A percentile compares a stretch with the other conserved stretches of the same genome.
Evolutionary conservation across 2,329 filamentous ascomycete genomes (phyloP).

Genomic region (Gnomoniopsis sp.): DNA sequence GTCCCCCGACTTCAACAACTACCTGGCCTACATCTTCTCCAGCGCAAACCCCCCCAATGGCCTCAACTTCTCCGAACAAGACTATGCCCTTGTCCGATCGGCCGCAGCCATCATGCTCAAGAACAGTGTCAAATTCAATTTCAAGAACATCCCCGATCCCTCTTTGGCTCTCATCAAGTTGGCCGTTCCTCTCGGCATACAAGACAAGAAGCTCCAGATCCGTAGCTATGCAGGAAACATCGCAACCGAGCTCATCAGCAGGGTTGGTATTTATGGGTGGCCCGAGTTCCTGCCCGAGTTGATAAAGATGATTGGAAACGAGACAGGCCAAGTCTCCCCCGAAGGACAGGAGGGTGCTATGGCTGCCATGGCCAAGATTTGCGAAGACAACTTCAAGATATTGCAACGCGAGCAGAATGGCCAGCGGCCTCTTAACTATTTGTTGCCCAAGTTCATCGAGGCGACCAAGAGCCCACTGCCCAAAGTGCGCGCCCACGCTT

Average conservation of each 20-base stretch:
- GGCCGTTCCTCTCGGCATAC: slow-evolving; percentile 72
- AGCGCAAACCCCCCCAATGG: slow-evolving; percentile 60
- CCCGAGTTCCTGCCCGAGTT: slow-evolving; percentile 85
- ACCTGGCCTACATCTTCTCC: slow-evolving; percentile 87
- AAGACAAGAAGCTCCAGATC: slow-evolving; percentile 78
- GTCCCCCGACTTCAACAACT: slow-evolving; percentile 95
- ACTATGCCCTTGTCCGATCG: slow-evolving; percentile 76
- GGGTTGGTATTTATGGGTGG: slow-evolving; percentile 85
- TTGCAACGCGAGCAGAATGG: slow-evolving; percentile 86
- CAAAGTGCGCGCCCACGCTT: slow-evolving; percentile 74
- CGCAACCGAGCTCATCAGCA: slow-evolving; percentile 84
- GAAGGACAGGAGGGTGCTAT: slow-evolving; percentile 90
- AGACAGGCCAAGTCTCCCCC: slow-evolving; percentile 61
- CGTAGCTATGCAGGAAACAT: slow-evolving; percentile 88
- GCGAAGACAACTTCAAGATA: slow-evolving; percentile 88
- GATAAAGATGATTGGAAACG: slow-evolving; percentile 72
- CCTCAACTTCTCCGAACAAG: slow-evolving; percentile 53
- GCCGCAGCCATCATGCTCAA: slow-evolving; percentile 94
- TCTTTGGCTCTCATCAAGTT: slow-evolving; percentile 77
- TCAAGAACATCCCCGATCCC: slow-evolving; percentile 69
- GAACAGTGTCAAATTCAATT: slow-evolving; percentile 78
- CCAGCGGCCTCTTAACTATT: slow-evolving; percentile 79
- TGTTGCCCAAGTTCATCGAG: slow-evolving; percentile 86
- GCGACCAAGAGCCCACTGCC: slow-evolving; percentile 74
- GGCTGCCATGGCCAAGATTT: slow-evolving; percentile 90